Conservation (phyloP, 192 early-diverging fungal genomes). For the Entrophospora sp. region DNA sequence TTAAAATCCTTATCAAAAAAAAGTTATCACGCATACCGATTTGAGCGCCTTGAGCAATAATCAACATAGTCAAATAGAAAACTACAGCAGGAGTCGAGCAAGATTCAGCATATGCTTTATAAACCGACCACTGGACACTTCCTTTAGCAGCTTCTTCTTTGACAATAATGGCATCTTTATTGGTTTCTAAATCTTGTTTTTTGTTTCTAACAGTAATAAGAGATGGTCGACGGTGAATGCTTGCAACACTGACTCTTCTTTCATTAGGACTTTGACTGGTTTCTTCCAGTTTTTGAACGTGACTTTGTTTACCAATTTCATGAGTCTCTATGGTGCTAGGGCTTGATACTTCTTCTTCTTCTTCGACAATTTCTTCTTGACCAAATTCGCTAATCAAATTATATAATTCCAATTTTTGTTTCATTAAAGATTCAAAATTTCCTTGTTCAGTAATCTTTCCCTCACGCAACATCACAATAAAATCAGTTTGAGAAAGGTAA, state of each 20-base stretch:
- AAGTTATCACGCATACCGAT: conserved; percentile 33
- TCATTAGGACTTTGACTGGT: neutral
- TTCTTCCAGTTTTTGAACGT: neutral
- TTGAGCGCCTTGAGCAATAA: conserved; percentile 45
- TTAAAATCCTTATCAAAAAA: too few relatives aligned
- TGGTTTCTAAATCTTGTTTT: conserved; percentile 14
- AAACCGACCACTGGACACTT: conserved; percentile 68
- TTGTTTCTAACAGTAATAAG: conserved; percentile 26
- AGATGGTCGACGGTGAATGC: conserved; percentile 50
- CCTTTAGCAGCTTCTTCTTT: conserved; percentile 81
- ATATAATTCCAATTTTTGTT: conserved; percentile 46
- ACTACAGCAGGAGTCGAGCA: conserved; percentile 54
- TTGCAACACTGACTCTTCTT: conserved; percentile 26
- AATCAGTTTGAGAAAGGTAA: conserved; percentile 58
- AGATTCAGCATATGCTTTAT: conserved; percentile 69
- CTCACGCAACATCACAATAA: conserved; percentile 62
- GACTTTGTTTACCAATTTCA: conserved; percentile 24
- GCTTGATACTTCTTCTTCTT: conserved; percentile 15
- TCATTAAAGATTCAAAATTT: conserved; percentile 58
- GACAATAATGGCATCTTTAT: conserved; percentile 50
- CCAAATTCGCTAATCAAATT: conserved; percentile 68
- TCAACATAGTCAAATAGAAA: conserved; percentile 51
- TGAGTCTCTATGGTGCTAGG: neutral
- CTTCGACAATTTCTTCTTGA: conserved; percentile 28
- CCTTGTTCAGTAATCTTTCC: conserved; percentile 64